Percentiles rank a stretch among this genome's conserved stretches.
phyloP scores from a whole-genome alignment of 441 rosid genomes.

The Rhodomyrtus psidioides region DNA sequence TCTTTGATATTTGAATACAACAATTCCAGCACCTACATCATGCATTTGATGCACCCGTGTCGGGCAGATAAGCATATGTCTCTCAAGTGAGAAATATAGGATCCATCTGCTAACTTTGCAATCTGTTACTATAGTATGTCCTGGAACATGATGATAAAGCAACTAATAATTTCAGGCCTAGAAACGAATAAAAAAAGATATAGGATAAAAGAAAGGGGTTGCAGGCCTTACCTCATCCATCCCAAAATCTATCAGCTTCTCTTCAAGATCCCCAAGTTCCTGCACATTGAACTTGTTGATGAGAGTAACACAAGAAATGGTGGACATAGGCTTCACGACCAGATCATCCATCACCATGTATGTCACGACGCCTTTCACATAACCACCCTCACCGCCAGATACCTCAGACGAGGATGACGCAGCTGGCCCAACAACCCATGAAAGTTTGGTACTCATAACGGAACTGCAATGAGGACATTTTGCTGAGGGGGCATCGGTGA shows the following conservation, averaged over 20 bases:
- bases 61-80: not conserved
- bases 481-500: too few relatives aligned
- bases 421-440: too few relatives aligned
- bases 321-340: too few relatives aligned
- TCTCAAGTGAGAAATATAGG: not conserved
- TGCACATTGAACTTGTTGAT: conserved; percentile 11
- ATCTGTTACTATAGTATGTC: too few relatives aligned
- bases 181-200: too few relatives aligned
- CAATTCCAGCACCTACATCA: not conserved
- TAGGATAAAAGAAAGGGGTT: not conserved
- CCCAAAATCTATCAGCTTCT: conserved; percentile 1
- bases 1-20: not conserved
- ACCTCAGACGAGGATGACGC: too few relatives aligned
- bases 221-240: conserved; percentile 1
- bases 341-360: not conserved
- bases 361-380: too few relatives aligned
- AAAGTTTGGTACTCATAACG: too few relatives aligned
- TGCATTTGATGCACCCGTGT: not conserved
- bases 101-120: not conserved
- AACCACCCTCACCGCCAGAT: too few relatives aligned
- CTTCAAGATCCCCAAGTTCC: conserved; percentile 3
- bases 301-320: conserved; percentile 2
- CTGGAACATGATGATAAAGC: too few relatives aligned
- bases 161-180: too few relatives aligned
- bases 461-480: too few relatives aligned